Conservation (phyloP, 495 filamentous ascomycete species). For the Hypoxylon lenormandii region DNA sequence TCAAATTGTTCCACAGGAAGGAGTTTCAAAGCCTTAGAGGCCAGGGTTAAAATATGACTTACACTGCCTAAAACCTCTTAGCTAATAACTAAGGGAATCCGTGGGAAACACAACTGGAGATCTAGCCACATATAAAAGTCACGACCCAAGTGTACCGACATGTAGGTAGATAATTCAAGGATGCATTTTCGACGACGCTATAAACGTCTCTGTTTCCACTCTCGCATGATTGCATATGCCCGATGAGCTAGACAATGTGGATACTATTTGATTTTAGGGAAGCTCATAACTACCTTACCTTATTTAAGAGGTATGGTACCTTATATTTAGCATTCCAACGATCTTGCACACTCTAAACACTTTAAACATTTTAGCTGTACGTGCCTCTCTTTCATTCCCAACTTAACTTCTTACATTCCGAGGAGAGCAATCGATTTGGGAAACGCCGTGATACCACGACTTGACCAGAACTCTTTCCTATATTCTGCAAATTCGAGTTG, state of each 20-base stretch:
- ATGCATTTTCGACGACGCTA: not conserved
- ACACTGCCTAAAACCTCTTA: too few species aligned
- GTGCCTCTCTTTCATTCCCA: slow-evolving; percentile 3
- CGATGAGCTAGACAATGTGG: not conserved
- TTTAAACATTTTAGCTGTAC: not conserved
- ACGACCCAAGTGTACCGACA: too few species aligned
- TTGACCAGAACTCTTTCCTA: not conserved
- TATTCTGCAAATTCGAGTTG: not conserved
- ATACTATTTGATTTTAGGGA: too few species aligned
- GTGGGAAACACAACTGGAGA: too few species aligned
- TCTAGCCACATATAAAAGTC: too few species aligned
- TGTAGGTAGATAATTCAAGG: not conserved
- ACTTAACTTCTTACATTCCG: not conserved
- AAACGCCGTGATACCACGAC: not conserved
- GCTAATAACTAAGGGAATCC: too few species aligned
- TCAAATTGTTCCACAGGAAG: too few species aligned
- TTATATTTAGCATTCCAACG: slow-evolving; percentile 3
- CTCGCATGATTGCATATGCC: not conserved
- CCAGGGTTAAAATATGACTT: too few species aligned
- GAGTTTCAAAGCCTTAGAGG: too few species aligned
- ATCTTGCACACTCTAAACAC: not conserved
- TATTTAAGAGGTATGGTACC: too few species aligned
- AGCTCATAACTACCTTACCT: too few species aligned
- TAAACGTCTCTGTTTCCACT: not conserved
- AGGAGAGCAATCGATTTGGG: not conserved